These are phyloP conservation scores for Dalechampia spathulata DNA, from an alignment of 441 rosid species.

Conservation along the genomic window DNA sequence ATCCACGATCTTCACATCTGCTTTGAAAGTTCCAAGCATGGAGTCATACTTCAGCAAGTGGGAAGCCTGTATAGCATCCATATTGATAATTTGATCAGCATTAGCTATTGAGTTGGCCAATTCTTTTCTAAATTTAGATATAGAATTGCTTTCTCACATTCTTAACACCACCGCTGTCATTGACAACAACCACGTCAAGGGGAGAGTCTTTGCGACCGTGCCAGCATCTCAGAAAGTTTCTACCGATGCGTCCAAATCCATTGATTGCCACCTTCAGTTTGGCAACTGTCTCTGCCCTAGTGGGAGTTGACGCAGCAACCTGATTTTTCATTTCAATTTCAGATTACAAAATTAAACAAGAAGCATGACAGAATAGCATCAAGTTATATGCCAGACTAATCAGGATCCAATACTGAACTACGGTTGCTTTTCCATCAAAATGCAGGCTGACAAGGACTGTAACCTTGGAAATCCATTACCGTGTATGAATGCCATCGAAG, in stretches of 20 bases:
- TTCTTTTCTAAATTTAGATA: background rate
- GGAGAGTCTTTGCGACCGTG: conserved; percentile 93
- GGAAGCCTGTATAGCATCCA: conserved; percentile 50
- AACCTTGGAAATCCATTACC: too few species aligned
- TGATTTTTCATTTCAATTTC: conserved; percentile 16
- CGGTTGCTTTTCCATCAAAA: too few species aligned
- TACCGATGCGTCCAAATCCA: conserved; percentile 92
- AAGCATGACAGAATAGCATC: too few species aligned
- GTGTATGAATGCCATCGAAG: too few species aligned
- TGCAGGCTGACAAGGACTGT: too few species aligned
- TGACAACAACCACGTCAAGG: conserved; percentile 82
- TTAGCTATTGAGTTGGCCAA: background rate
- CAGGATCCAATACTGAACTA: too few species aligned
- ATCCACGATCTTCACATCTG: conserved; percentile 80
- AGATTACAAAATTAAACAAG: background rate
- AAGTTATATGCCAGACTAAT: too few species aligned
- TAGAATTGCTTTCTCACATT: conserved; percentile 41
- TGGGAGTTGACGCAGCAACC: conserved; percentile 44
- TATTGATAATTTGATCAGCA: background rate
- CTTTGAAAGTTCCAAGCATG: conserved; percentile 88
- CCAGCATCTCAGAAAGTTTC: conserved; percentile 98
- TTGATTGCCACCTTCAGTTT: conserved; percentile 95
- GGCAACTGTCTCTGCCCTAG: conserved; percentile 64
- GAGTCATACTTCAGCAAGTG: conserved; percentile 97
- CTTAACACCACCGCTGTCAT: conserved; percentile 98